A percentile compares a stretch with the other conserved stretches of the same genome.
phyloP scores from a whole-genome alignment of 805 yeast species.

The Clavispora fructus region DNA sequence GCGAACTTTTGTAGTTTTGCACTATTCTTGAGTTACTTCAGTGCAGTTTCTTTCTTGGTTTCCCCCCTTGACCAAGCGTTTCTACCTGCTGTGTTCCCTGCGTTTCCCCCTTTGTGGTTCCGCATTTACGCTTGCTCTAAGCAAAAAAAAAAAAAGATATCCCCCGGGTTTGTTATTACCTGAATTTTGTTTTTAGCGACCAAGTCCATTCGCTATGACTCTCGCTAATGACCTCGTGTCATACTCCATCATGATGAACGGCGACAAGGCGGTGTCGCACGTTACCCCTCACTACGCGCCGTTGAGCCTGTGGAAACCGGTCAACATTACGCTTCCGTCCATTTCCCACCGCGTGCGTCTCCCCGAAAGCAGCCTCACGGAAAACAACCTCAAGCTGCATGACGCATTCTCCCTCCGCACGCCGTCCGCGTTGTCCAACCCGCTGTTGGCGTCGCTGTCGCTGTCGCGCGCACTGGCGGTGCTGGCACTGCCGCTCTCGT shows the following conservation, averaged over 20 bases:
- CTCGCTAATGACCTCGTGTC: constrained; percentile 30
- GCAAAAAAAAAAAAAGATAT: not conserved
- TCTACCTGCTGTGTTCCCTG: not conserved
- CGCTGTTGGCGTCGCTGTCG: constrained; percentile 16
- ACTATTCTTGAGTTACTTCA: no score
- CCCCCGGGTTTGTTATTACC: no score
- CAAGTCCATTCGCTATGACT: constrained; percentile 14
- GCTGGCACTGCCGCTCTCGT: constrained; percentile 15
- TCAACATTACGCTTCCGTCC: constrained; percentile 11
- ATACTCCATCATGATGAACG: constrained; percentile 35
- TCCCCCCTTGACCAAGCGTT: no score
- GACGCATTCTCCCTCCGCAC: constrained; percentile 1
- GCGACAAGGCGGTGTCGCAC: constrained; percentile 16
- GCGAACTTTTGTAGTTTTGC: no score
- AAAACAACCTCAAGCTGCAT: constrained; percentile 8
- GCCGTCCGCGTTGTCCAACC: constrained; percentile 8
- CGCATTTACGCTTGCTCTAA: not conserved
- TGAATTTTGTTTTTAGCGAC: not conserved
- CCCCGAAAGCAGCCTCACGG: constrained; percentile 17
- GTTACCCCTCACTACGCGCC: constrained; percentile 14
- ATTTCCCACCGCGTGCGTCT: constrained; percentile 11
- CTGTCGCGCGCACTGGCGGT: constrained; percentile 16
- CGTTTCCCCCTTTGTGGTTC: no score
- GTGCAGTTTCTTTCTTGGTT: no score
- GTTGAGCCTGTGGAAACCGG: constrained; percentile 3